phyloP scores from a whole-genome alignment of 1,284 basidiomycete species.

The Cutaneotrichosporon sp. region DNA sequence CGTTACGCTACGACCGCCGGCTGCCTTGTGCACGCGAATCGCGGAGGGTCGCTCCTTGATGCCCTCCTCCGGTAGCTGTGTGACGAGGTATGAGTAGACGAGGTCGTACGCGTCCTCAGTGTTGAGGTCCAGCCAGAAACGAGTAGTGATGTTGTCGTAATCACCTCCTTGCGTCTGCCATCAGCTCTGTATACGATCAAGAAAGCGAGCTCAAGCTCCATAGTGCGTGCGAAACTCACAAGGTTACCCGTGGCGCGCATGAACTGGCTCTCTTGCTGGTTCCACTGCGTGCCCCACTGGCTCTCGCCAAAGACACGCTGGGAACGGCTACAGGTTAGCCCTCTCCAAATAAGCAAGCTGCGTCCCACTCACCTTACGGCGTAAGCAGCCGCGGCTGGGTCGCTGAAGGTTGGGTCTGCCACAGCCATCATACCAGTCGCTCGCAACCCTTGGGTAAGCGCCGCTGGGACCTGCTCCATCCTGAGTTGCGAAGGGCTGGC shows the following conservation, averaged over 20 bases:
- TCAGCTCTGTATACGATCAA: not conserved
- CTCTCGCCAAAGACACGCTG: slow-evolving; percentile 35
- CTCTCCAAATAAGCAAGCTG: too few species aligned
- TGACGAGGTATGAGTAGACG: slow-evolving; percentile 22
- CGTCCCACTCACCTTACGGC: slow-evolving; percentile 26
- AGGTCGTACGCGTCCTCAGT: slow-evolving; percentile 28
- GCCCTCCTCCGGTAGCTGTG: slow-evolving; percentile 19
- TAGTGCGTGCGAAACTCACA: slow-evolving; percentile 31
- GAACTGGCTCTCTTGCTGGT: slow-evolving; percentile 46
- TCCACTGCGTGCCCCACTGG: slow-evolving; percentile 35
- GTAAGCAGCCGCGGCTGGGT: slow-evolving; percentile 33
- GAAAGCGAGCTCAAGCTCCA: too few species aligned
- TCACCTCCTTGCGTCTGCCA: slow-evolving; percentile 42
- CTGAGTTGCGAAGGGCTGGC: slow-evolving; percentile 54
- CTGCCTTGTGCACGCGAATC: slow-evolving; percentile 34
- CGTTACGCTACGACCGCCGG: slow-evolving; percentile 34
- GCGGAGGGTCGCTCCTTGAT: slow-evolving; percentile 16
- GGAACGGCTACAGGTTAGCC: slow-evolving; percentile 25
- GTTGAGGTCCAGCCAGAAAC: slow-evolving; percentile 42
- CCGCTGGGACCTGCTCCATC: slow-evolving; percentile 60
- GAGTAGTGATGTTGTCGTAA: slow-evolving; percentile 37
- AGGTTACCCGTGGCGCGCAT: slow-evolving; percentile 46
- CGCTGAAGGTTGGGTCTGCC: slow-evolving; percentile 55
- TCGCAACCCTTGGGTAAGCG: slow-evolving; percentile 63
- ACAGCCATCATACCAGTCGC: slow-evolving; percentile 62